Evolutionary conservation across 2,329 filamentous ascomycete genomes (phyloP).

Genomic region (Calonectria pseudoreteaudii): DNA sequence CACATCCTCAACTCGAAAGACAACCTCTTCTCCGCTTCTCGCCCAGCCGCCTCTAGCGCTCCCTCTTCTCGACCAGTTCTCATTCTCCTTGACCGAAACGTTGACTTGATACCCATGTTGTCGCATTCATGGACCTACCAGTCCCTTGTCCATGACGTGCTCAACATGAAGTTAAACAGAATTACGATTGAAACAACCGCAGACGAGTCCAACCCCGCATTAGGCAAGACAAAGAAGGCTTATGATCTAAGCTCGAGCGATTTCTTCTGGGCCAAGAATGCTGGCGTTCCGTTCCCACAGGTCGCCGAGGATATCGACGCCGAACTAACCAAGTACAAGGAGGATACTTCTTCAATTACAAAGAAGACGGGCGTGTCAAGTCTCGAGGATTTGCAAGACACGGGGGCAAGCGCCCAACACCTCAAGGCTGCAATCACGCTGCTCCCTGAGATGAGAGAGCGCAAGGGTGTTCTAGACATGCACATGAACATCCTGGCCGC

Average conservation of each 20-base stretch:
- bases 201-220: slow-evolving; percentile 81
- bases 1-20: slow-evolving; percentile 98
- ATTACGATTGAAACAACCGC: slow-evolving; percentile 90
- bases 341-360: slow-evolving; percentile 93
- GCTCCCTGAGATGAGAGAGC: slow-evolving; percentile 89
- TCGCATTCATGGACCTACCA: slow-evolving; percentile 90
- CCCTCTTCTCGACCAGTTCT: slow-evolving; percentile 86
- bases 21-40: slow-evolving; percentile 86
- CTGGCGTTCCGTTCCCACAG: slow-evolving; percentile 90
- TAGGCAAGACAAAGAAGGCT: slow-evolving; percentile 83
- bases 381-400: slow-evolving; percentile 92
- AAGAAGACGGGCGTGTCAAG: slow-evolving; percentile 94
- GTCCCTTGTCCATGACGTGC: slow-evolving; percentile 78
- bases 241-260: slow-evolving; percentile 93
- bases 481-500: slow-evolving; percentile 98
- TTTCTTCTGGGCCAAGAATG: slow-evolving; percentile 97
- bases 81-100: slow-evolving; percentile 93
- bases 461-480: slow-evolving; percentile 95
- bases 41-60: slow-evolving; percentile 68
- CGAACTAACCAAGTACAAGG: slow-evolving; percentile 93
- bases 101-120: slow-evolving; percentile 98
- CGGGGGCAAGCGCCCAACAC: slow-evolving; percentile 89
- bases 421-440: slow-evolving; percentile 95
- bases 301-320: slow-evolving; percentile 96
- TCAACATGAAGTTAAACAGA: slow-evolving; percentile 78